These are phyloP conservation scores for Agaricus bisporus DNA, from an alignment of 768 basidiomycete genomes.

Conservation along the genomic window DNA sequence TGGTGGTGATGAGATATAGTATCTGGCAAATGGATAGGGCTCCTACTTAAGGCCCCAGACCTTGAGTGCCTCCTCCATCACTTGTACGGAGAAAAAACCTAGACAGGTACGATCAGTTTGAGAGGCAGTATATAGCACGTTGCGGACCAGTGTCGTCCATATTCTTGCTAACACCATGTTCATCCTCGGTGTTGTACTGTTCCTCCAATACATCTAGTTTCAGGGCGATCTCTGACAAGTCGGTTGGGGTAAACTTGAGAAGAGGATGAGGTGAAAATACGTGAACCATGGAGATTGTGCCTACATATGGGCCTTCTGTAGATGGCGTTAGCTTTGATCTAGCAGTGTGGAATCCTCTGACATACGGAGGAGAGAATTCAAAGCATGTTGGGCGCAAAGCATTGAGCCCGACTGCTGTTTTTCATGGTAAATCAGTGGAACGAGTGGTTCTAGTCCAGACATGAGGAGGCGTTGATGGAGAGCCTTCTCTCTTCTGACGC, in stretches of 20 bases:
- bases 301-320: conserved; percentile 39
- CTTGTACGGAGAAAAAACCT: conserved; percentile 93
- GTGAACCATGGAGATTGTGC: conserved; percentile 10
- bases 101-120: neutral
- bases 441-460: conserved; percentile 52
- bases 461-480: conserved; percentile 27
- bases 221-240: conserved; percentile 71
- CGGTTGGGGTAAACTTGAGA: conserved; percentile 67
- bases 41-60: conserved; percentile 79
- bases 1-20: conserved; percentile 1
- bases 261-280: conserved; percentile 4
- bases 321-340: neutral
- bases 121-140: neutral
- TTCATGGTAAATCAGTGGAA: conserved; percentile 68
- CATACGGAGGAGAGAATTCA: conserved; percentile 77
- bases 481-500: neutral
- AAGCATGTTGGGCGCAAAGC: conserved; percentile 84
- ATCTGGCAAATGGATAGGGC: conserved; percentile 2
- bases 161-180: conserved; percentile 56
- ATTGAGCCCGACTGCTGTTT: conserved; percentile 72
- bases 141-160: conserved; percentile 84
- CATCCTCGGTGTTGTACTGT: conserved; percentile 39
- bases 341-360: conserved; percentile 13
- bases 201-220: conserved; percentile 62
- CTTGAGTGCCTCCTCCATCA: conserved; percentile 76